Percentiles rank a stretch among this genome's conserved stretches.
Evolutionary conservation across 1,284 basidiomycete species (phyloP).

Genomic region (Coniferiporia weirii): DNA sequence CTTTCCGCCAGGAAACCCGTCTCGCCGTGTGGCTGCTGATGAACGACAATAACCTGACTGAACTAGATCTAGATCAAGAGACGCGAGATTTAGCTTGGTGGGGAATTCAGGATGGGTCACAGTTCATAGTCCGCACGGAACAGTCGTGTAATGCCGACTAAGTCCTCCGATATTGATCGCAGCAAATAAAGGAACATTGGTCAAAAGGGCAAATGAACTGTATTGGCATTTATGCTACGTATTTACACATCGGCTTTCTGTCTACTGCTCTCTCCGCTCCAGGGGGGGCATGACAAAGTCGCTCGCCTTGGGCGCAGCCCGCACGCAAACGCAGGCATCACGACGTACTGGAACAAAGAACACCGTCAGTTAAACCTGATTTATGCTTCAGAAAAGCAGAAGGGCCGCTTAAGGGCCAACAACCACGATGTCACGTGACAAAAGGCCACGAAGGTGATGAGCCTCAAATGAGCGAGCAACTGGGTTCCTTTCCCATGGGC

Average conservation of each 20-base stretch:
- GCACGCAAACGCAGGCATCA: too few relatives aligned
- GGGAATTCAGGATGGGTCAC: conserved; percentile 59
- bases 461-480: too few relatives aligned
- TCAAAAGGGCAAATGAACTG: conserved; percentile 6
- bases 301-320: too few relatives aligned
- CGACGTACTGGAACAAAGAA: too few relatives aligned
- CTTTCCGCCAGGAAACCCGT: background rate
- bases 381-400: too few relatives aligned
- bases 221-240: conserved; percentile 7
- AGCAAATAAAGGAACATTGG: background rate
- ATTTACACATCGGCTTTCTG: conserved; percentile 6
- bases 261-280: background rate
- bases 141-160: conserved; percentile 19
- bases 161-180: conserved; percentile 2
- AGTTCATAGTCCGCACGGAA: conserved; percentile 35
- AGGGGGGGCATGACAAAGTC: too few relatives aligned
- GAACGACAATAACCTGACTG: conserved; percentile 39
- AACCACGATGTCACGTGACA: too few relatives aligned
- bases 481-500: too few relatives aligned
- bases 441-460: too few relatives aligned
- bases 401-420: too few relatives aligned
- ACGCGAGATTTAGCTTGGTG: conserved; percentile 59
- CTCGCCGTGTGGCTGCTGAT: conserved; percentile 48
- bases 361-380: too few relatives aligned
- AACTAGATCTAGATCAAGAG: conserved; percentile 42